Base-by-base conservation (phyloP, 257 asterid genomes). In the Phtheirospermum japonicum region DNA sequence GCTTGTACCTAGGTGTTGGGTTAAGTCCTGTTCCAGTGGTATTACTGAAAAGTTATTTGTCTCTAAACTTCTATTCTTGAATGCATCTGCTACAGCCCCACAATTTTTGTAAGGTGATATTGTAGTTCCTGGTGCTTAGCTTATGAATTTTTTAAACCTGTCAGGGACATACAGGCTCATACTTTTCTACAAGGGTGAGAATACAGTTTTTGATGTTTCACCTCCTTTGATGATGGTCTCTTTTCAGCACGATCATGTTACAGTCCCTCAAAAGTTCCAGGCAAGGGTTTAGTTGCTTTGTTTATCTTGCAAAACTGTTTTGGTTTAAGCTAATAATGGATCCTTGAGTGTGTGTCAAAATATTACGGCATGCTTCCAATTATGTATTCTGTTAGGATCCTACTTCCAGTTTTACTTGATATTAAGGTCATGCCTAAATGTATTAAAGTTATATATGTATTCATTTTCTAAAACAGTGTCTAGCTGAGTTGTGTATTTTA, bases 191-290 rank as follows among this genome's bases (percentile, higher is more conserved):
- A 91, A 86, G 82, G n/a, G n/a, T n/a, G n/a, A n/a, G n/a, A n/a
- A n/a, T n/a, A n/a, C n/a, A n/a, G n/a, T n/a, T n/a, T n/a, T 91
- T 83, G 98, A 91, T 70, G 98, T 91, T 72, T 88, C 95, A 68
- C 98, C 98, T 69, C 82, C 98, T 60, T 88, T 90, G 42, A 56
- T 76, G 78, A 42, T 71, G 73, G 94, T 91, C 52, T 67, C 85
- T 51, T 93, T 91, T 70, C 81, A 74, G 59, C 98, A 91, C 50
- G 93, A 86, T 69, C 97, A 91, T 69, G 78, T 83, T 65, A 65
- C 67, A 67, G 64, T 86, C 65, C 71, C 84, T 60, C 95, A 86
- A 71, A 88, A 73, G 72, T 92, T 92, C 76, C 98, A 88, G 98
- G 98, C 86, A 77, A 37, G 39, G 34, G 39, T 65, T 66, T 64